Conservation (phyloP, 441 rosid genomes). For the Brassica balearica region DNA sequence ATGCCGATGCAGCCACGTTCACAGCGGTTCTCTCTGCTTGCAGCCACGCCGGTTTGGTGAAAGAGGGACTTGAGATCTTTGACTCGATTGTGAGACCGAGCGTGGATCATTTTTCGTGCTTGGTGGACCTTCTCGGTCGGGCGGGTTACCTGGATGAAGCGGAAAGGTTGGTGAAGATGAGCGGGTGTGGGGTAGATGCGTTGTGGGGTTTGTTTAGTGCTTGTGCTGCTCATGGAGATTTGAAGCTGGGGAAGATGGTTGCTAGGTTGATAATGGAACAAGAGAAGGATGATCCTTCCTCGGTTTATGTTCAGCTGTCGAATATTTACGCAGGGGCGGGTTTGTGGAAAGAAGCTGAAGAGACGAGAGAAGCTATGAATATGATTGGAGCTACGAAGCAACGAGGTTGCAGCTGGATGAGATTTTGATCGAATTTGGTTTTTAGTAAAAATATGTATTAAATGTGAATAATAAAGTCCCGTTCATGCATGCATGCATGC, state of each 20-base stretch:
- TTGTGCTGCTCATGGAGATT: slow-evolving; percentile 66
- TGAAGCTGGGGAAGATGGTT: slow-evolving; percentile 59
- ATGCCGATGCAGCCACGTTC: slow-evolving; percentile 62
- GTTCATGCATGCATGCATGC: slow-evolving; percentile 17
- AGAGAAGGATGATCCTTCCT: slow-evolving; percentile 53
- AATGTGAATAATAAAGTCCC: neutral
- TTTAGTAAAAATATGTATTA: neutral
- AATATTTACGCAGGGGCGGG: slow-evolving; percentile 67
- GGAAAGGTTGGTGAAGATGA: slow-evolving; percentile 40
- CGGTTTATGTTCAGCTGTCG: slow-evolving; percentile 56
- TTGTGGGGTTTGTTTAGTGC: slow-evolving; percentile 71
- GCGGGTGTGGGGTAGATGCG: slow-evolving; percentile 38
- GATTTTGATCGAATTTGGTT: slow-evolving; percentile 40
- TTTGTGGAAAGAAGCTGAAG: slow-evolving; percentile 70
- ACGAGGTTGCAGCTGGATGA: slow-evolving; percentile 66
- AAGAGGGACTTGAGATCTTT: slow-evolving; percentile 54
- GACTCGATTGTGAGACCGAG: slow-evolving; percentile 54
- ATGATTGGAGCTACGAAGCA: slow-evolving; percentile 55
- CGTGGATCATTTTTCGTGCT: slow-evolving; percentile 63
- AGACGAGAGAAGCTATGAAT: slow-evolving; percentile 51
- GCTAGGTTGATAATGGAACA: slow-evolving; percentile 54
- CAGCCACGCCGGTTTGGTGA: slow-evolving; percentile 62
- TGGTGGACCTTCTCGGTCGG: slow-evolving; percentile 69
- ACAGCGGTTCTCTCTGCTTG: slow-evolving; percentile 65
- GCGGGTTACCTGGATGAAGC: slow-evolving; percentile 70